These are phyloP conservation scores for Candida ulmi DNA, from an alignment of 805 yeast species.

Conservation along the genomic window DNA sequence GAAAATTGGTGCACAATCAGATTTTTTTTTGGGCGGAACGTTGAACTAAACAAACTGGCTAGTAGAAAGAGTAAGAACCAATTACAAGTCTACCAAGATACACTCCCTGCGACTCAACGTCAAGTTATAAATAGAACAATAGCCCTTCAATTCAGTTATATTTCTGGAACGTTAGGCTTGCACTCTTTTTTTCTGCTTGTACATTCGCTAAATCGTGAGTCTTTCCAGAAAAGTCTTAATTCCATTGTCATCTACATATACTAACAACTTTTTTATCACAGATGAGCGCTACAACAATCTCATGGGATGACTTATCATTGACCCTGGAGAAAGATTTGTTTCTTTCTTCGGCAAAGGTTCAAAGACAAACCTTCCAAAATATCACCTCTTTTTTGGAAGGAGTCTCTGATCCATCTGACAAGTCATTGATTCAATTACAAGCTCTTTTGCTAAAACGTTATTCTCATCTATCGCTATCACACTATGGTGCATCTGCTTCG, in stretches of 20 bases:
- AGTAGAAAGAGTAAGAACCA: no score
- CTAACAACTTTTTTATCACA: no score
- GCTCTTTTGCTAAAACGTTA: slow-evolving; percentile 13
- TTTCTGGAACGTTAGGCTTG: background rate
- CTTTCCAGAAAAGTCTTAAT: no score
- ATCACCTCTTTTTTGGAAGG: slow-evolving; percentile 4
- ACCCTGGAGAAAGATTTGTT: slow-evolving; percentile 17
- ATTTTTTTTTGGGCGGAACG: background rate
- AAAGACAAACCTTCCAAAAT: slow-evolving; percentile 18
- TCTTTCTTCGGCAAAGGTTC: slow-evolving; percentile 14
- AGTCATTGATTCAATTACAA: slow-evolving; percentile 14
- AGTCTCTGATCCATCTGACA: slow-evolving; percentile 4
- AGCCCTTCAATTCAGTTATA: background rate
- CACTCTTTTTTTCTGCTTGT: background rate
- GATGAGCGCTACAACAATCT: slow-evolving; percentile 5
- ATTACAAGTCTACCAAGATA: no score
- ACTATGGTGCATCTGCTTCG: background rate
- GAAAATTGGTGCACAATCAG: background rate
- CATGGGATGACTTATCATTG: slow-evolving; percentile 18
- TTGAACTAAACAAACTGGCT: no score
- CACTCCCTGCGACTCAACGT: no score
- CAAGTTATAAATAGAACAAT: background rate
- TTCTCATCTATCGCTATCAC: background rate
- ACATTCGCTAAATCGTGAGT: background rate
- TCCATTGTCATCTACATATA: no score